Conservation (phyloP, 2,329 filamentous ascomycete species). For the Tolypocladium nubicola region DNA sequence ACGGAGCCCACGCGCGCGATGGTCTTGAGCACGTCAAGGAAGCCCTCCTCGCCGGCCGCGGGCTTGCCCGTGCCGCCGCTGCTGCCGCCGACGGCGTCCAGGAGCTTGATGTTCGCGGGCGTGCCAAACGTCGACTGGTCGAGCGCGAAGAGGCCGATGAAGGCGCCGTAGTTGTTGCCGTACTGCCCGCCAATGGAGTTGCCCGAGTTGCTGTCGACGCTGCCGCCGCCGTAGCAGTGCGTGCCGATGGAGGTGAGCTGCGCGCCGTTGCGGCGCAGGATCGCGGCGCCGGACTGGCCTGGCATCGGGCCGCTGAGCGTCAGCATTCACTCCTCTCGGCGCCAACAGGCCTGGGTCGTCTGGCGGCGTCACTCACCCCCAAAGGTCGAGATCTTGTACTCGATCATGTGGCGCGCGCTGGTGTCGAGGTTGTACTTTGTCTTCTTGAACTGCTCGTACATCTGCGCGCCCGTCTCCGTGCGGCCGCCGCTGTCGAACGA, state of each 20-base stretch:
- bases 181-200: constrained; percentile 10
- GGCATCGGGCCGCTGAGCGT: background rate
- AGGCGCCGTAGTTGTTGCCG: constrained; percentile 12
- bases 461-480: background rate
- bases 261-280: background rate
- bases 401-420: background rate
- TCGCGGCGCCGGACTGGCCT: background rate
- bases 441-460: background rate
- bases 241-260: constrained; percentile 12
- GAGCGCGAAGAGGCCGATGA: constrained; percentile 5
- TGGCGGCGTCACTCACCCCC: background rate
- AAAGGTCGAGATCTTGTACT: background rate
- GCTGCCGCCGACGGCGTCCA: background rate
- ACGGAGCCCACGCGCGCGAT: background rate
- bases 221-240: constrained; percentile 14
- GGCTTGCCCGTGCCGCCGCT: background rate
- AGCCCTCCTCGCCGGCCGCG: background rate
- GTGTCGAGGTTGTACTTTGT: background rate
- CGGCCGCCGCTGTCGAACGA: background rate
- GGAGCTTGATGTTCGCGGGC: background rate
- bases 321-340: background rate
- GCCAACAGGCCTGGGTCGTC: background rate
- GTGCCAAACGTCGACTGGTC: background rate
- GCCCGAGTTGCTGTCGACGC: constrained; percentile 12
- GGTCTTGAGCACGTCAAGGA: background rate